phyloP scores from a whole-genome alignment of 208 protist genomes.

The Crithidia fasciculata region DNA sequence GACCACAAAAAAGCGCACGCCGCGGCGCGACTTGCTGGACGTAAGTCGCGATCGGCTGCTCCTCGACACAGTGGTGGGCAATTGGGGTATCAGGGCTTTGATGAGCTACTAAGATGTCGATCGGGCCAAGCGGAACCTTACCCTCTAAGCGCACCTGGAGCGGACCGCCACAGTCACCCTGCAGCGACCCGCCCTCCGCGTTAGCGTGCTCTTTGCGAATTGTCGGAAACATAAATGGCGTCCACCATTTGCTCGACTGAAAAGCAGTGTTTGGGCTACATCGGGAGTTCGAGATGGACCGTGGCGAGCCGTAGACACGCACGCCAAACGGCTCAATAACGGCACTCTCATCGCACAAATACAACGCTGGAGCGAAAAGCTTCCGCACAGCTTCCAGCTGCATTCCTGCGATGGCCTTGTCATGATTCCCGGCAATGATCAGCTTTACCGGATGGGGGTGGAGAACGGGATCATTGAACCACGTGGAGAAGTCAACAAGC shows the following conservation, averaged over 20 bases:
- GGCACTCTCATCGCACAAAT: slow-evolving; percentile 54
- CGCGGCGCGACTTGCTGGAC: slow-evolving; percentile 45
- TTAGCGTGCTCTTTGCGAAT: neutral
- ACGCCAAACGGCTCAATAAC: slow-evolving; percentile 54
- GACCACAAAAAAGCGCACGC: slow-evolving; percentile 49
- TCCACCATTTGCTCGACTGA: slow-evolving; percentile 39
- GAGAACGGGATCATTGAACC: slow-evolving; percentile 43
- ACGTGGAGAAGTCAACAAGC: slow-evolving; percentile 64
- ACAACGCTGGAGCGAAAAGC: slow-evolving; percentile 58
- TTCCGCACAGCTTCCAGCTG: slow-evolving; percentile 24
- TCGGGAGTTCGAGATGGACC: slow-evolving; percentile 54
- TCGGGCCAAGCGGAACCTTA: slow-evolving; percentile 27
- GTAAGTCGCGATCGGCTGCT: slow-evolving; percentile 44
- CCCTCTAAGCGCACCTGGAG: slow-evolving; percentile 41
- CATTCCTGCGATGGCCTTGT: slow-evolving; percentile 43
- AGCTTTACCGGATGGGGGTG: slow-evolving; percentile 87
- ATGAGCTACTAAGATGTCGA: slow-evolving; percentile 67
- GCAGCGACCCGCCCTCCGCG: neutral
- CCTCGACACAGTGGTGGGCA: slow-evolving; percentile 15
- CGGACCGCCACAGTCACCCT: neutral
- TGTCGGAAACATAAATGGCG: slow-evolving; percentile 28
- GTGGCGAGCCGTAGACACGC: slow-evolving; percentile 66
- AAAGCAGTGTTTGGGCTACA: slow-evolving; percentile 66
- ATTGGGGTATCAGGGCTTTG: slow-evolving; percentile 38
- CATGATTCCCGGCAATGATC: slow-evolving; percentile 89